Conservation (phyloP, 108 stramenopile genomes). For the Cyclotella atomus region DNA sequence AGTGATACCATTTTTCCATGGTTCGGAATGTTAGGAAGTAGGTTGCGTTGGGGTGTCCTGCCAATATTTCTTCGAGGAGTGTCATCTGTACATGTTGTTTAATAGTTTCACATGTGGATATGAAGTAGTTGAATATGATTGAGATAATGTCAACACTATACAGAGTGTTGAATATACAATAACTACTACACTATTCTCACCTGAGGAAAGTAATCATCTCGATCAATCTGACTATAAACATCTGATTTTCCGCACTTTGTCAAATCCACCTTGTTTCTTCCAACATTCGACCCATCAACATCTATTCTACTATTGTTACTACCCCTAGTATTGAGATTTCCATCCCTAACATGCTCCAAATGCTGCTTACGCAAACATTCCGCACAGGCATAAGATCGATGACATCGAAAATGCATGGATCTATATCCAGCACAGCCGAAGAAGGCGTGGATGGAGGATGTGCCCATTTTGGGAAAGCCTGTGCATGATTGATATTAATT, state of each 20-base stretch:
- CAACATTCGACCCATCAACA: no score
- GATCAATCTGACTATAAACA: conserved; percentile 5
- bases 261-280: not conserved
- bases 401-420: conserved; percentile 13
- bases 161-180: not conserved
- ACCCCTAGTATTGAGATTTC: not conserved
- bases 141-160: no score
- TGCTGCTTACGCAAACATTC: conserved; percentile 11
- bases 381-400: conserved; percentile 1
- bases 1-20: conserved; percentile 31
- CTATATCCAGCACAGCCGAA: conserved; percentile 13
- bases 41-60: conserved; percentile 26
- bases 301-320: not conserved
- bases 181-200: not conserved
- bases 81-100: conserved; percentile 17
- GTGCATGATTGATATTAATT: no score
- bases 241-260: conserved; percentile 1
- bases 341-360: not conserved
- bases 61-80: conserved; percentile 11
- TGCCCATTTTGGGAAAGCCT: conserved; percentile 20
- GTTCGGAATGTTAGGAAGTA: conserved; percentile 29
- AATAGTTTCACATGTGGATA: no score
- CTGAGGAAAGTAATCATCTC: conserved; percentile 1
- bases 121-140: no score
- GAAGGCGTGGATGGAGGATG: conserved; percentile 10